These are phyloP conservation scores for Nitzschia putrida DNA, from an alignment of 108 stramenopile species.

Conservation along the genomic window DNA sequence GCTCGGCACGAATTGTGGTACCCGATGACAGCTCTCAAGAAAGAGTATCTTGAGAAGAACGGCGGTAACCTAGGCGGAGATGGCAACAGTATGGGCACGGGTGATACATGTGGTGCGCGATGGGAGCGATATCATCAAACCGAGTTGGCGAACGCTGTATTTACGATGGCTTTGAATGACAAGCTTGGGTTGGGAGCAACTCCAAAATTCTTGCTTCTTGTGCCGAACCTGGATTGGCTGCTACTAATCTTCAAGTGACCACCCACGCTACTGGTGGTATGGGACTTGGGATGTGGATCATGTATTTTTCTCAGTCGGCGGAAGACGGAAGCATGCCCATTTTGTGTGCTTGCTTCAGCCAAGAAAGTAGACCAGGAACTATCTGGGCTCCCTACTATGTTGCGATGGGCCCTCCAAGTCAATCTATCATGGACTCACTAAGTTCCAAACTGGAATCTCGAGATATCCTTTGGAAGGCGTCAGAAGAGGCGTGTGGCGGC, in stretches of 20 bases:
- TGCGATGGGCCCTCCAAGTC: not conserved
- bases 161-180: constrained; percentile 44
- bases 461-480: constrained; percentile 24
- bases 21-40: constrained; percentile 40
- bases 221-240: constrained; percentile 14
- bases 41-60: constrained; percentile 46
- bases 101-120: constrained; percentile 6
- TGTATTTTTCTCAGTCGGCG: constrained; percentile 6
- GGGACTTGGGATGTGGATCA: not conserved
- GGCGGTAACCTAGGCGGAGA: constrained; percentile 56
- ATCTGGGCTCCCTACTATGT: constrained; percentile 20
- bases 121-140: constrained; percentile 56
- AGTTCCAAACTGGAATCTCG: constrained; percentile 3
- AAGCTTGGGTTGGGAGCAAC: constrained; percentile 24
- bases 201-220: constrained; percentile 13
- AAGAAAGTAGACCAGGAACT: constrained; percentile 4
- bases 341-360: constrained; percentile 9
- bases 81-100: not conserved
- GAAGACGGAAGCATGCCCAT: constrained; percentile 33
- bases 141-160: constrained; percentile 65
- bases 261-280: not conserved
- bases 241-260: constrained; percentile 8
- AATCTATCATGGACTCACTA: not conserved
- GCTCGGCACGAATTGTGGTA: constrained; percentile 49
- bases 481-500: constrained; percentile 25